These are phyloP conservation scores for Imleria badia DNA, from an alignment of 768 basidiomycete genomes.

Conservation along the genomic window DNA sequence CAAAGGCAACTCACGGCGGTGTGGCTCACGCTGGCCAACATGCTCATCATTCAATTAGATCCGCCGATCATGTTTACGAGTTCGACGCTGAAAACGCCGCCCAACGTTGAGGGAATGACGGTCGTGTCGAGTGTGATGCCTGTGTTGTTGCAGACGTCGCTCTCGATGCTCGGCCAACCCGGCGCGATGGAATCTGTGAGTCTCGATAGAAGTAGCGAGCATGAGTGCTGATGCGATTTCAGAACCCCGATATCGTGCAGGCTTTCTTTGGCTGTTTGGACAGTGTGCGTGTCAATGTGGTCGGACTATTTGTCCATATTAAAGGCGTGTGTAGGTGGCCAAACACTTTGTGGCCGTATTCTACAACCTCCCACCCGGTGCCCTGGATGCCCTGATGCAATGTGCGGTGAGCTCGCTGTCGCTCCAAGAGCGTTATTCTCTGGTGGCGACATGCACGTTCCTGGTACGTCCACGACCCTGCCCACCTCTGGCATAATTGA, in stretches of 20 bases:
- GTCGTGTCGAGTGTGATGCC: constrained; percentile 58
- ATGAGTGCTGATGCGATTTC: constrained; percentile 7
- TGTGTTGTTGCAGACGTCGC: constrained; percentile 55
- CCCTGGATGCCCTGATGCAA: constrained; percentile 66
- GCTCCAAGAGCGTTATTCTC: constrained; percentile 81
- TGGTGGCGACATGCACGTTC: constrained; percentile 80
- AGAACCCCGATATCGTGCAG: constrained; percentile 94
- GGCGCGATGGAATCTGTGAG: constrained; percentile 70
- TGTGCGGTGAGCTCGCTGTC: constrained; percentile 66
- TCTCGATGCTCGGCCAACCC: constrained; percentile 51
- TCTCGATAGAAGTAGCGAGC: background rate
- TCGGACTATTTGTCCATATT: background rate
- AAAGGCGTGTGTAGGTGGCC: constrained; percentile 36
- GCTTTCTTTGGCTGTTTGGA: constrained; percentile 86
- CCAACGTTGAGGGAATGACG: constrained; percentile 52
- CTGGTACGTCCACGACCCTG: constrained; percentile 50
- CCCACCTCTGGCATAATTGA: background rate
- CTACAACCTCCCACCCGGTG: constrained; percentile 60
- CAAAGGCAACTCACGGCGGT: constrained; percentile 73
- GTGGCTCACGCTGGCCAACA: constrained; percentile 82
- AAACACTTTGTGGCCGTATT: constrained; percentile 61
- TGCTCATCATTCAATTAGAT: constrained; percentile 79
- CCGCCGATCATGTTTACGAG: constrained; percentile 51
- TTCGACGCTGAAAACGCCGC: constrained; percentile 48
- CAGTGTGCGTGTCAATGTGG: constrained; percentile 44